These are phyloP conservation scores for Plasmopara halstedii DNA, from an alignment of 352 stramenopile genomes.

Conservation along the genomic window DNA sequence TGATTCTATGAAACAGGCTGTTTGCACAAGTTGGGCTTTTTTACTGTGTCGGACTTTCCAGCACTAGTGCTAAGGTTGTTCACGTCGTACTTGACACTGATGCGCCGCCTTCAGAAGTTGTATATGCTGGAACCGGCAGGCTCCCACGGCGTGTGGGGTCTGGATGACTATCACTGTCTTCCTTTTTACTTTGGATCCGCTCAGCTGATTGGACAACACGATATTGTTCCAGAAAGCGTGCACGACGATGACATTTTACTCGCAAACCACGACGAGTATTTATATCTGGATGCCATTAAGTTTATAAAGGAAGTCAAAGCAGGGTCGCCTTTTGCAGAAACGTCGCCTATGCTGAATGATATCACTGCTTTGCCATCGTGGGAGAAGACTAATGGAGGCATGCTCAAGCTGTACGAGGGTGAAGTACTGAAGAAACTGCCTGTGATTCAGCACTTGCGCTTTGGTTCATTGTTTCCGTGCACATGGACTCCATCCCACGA, in stretches of 20 bases:
- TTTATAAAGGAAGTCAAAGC: conserved; percentile 91
- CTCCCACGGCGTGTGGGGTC: conserved; percentile 97
- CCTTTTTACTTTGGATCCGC: conserved; percentile 97
- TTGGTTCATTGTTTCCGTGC: conserved; percentile 90
- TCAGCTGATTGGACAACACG: conserved; percentile 84
- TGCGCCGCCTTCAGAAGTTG: conserved; percentile 90
- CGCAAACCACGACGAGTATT: conserved; percentile 61
- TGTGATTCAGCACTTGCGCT: conserved; percentile 98
- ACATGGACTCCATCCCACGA: conserved; percentile 65
- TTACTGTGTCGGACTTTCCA: conserved; percentile 76
- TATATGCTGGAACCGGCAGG: conserved; percentile 98
- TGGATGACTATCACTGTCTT: conserved; percentile 99
- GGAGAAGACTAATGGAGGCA: conserved; percentile 88
- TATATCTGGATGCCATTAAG: conserved; percentile 91
- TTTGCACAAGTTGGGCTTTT: conserved; percentile 87
- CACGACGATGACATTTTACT: conserved; percentile 69
- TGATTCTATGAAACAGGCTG: conserved; percentile 34
- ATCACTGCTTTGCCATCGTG: conserved; percentile 85
- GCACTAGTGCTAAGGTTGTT: conserved; percentile 89
- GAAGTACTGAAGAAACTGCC: conserved; percentile 98
- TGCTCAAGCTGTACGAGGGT: conserved; percentile 89
- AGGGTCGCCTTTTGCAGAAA: conserved; percentile 88
- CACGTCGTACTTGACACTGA: conserved; percentile 90
- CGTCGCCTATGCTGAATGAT: conserved; percentile 91
- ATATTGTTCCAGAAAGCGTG: conserved; percentile 64